phyloP scores from a whole-genome alignment of 73 alveolate species.

The Stentor roeselii region DNA sequence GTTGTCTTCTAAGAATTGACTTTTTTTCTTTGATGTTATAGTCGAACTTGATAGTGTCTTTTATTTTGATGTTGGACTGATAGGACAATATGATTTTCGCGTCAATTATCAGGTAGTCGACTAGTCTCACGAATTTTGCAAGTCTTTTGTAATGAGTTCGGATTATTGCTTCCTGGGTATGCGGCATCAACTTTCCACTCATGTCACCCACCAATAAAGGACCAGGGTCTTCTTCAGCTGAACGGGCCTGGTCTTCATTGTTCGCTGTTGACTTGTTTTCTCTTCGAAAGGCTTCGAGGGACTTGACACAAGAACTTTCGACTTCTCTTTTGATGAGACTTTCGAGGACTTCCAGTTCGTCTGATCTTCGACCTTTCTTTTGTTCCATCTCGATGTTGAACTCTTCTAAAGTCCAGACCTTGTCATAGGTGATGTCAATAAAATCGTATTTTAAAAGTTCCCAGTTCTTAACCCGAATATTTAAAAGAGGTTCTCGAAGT shows the following conservation, averaged over 20 bases:
- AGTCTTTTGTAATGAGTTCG: conserved; percentile 93
- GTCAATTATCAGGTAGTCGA: conserved; percentile 87
- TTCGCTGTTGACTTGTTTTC: conserved; percentile 68
- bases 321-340: conserved; percentile 56
- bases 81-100: conserved; percentile 60
- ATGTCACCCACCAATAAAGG: conserved; percentile 89
- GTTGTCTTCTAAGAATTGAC: neutral
- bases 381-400: conserved; percentile 53
- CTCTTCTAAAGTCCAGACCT: conserved; percentile 56
- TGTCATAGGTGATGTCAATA: conserved; percentile 56
- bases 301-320: conserved; percentile 61
- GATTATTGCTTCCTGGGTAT: conserved; percentile 96
- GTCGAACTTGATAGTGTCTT: neutral
- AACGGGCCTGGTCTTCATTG: conserved; percentile 64
- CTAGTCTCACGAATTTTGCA: conserved; percentile 83
- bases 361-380: conserved; percentile 43
- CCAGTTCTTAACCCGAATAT: conserved; percentile 57
- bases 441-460: conserved; percentile 56
- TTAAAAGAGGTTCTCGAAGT: conserved; percentile 64
- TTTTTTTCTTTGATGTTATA: neutral
- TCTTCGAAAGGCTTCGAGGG: conserved; percentile 71
- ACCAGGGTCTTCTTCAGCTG: conserved; percentile 44
- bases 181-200: conserved; percentile 85
- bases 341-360: conserved; percentile 55
- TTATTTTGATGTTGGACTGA: neutral